Evolutionary conservation across 192 early-diverging fungal species (phyloP).

Genomic region (Coemansia sp.): DNA sequence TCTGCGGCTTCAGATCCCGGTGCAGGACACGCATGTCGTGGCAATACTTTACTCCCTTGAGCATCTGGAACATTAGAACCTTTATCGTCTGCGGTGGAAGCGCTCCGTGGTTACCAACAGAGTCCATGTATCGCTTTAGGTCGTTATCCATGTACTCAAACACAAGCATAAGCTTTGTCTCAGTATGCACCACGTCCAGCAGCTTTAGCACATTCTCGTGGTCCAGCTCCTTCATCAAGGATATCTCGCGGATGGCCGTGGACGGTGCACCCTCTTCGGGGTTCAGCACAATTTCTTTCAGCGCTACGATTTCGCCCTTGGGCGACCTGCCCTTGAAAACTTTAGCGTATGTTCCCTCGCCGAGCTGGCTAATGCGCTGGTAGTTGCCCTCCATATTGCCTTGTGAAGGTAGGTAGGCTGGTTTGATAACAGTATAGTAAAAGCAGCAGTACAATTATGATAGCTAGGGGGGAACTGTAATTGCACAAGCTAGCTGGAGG

Average conservation of each 20-base stretch:
- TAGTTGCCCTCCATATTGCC: slow-evolving; percentile 55
- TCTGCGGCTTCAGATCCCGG: slow-evolving; percentile 85
- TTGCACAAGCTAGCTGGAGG: not conserved
- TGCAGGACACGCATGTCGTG: slow-evolving; percentile 83
- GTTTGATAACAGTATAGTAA: not conserved
- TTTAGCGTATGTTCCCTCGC: slow-evolving; percentile 95
- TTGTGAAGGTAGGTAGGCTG: not conserved
- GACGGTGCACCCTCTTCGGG: slow-evolving; percentile 92
- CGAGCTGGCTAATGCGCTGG: slow-evolving; percentile 86
- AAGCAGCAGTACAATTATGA: not conserved
- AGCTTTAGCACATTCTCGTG: slow-evolving; percentile 89
- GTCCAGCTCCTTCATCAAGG: slow-evolving; percentile 93
- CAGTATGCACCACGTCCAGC: slow-evolving; percentile 81
- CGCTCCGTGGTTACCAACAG: slow-evolving; percentile 61
- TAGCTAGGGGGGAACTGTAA: not conserved
- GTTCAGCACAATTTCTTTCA: slow-evolving; percentile 94
- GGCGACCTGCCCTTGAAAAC: slow-evolving; percentile 82
- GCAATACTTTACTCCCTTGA: slow-evolving; percentile 80
- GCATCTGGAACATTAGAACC: slow-evolving; percentile 77
- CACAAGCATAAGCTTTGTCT: slow-evolving; percentile 81
- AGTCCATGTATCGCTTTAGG: slow-evolving; percentile 85
- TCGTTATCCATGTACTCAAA: slow-evolving; percentile 90
- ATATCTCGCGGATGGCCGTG: slow-evolving; percentile 98
- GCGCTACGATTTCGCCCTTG: slow-evolving; percentile 84
- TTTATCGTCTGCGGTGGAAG: slow-evolving; percentile 68